Evolutionary conservation across 2,329 filamentous ascomycete genomes (phyloP), one percentile per base, ranked within the genome.

Genomic region (Elsinoe fawcettii): DNA sequence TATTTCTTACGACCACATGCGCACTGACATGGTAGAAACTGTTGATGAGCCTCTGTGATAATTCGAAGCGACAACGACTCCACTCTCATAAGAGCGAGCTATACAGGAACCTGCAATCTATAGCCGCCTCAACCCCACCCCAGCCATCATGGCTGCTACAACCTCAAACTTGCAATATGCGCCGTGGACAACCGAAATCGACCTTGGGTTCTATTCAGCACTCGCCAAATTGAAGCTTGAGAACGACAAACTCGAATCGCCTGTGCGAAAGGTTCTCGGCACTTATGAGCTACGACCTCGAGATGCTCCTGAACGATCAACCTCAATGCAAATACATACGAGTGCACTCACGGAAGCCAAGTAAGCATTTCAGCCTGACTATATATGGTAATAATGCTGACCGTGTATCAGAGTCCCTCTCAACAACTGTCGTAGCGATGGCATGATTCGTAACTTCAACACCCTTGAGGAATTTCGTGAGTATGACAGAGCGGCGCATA

Each of bases 181-280:
- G 60, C 86, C 92, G 1, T 97, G 96, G 77, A 83, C 86, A 39
- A 96, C 92, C 51, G 90, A 96, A 74, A 90, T 97, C 68, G 93
- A 99, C 70, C 80, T 97, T 43, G 89, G 90, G 44, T 99, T 99
- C 73, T 99, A 96, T 70, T 87, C 88, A 46, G 86, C 90, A 4
- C 82, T 99, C n/a, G 93, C 95, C 59, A 84, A 86, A 5, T 87
- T 87, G 63, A 99, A 99, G 75, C 90, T 99, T 69, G 90, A 97
- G 71, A 86, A 95, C 80, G 93, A 96, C 75, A 96, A 91, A 74
- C 88, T 99, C 54, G 88, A 96, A 75, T 92, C 95, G 71, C 95
- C 91, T 8, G 88, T 90, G 22, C 87, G 92, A 44, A 85, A 86
- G 60, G 80, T 97, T 2, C 79, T 95, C 27, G 93, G 93, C 3